Percentiles rank a stretch among this genome's conserved stretches.
These are phyloP conservation scores for Knufia fluminis DNA, from an alignment of 2,329 filamentous ascomycete species.

Conservation along the genomic window DNA sequence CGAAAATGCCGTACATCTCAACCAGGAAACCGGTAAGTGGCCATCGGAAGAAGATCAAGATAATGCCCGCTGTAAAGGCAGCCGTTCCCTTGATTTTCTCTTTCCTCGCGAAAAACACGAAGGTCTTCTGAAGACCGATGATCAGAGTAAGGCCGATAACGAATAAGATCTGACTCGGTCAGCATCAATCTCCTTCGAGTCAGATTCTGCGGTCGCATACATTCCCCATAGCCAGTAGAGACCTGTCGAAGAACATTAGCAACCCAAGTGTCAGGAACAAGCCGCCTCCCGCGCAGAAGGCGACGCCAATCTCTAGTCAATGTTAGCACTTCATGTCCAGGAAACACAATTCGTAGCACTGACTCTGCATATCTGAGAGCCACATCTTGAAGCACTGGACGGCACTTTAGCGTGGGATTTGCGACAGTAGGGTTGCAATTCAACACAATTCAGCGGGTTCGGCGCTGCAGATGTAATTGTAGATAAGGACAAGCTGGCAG, in stretches of 20 bases:
- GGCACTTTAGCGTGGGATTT: too few species aligned
- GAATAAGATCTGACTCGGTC: slow-evolving; percentile 70
- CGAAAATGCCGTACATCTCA: slow-evolving; percentile 84
- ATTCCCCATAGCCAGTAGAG: slow-evolving; percentile 96
- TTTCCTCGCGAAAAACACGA: slow-evolving; percentile 85
- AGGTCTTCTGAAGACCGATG: slow-evolving; percentile 83
- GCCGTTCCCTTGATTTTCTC: slow-evolving; percentile 88
- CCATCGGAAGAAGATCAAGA: slow-evolving; percentile 82
- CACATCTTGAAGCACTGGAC: slow-evolving; percentile 52
- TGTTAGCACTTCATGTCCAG: neutral
- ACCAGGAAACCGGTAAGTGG: slow-evolving; percentile 82
- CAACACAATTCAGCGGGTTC: too few species aligned
- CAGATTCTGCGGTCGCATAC: slow-evolving; percentile 40
- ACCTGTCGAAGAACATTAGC: slow-evolving; percentile 93
- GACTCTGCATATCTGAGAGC: slow-evolving; percentile 91
- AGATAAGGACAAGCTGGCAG: slow-evolving; percentile 2
- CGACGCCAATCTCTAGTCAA: slow-evolving; percentile 79
- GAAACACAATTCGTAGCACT: neutral
- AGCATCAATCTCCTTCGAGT: slow-evolving; percentile 4
- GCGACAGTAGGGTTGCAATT: too few species aligned
- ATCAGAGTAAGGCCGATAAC: slow-evolving; percentile 92
- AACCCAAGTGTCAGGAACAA: slow-evolving; percentile 93
- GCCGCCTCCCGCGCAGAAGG: slow-evolving; percentile 92
- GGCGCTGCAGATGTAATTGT: neutral
- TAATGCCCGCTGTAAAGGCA: slow-evolving; percentile 74